Evolutionary conservation across 2,329 filamentous ascomycete genomes (phyloP), one percentile per base, ranked within the genome.

Genomic region (Fusarium incarnatum): DNA sequence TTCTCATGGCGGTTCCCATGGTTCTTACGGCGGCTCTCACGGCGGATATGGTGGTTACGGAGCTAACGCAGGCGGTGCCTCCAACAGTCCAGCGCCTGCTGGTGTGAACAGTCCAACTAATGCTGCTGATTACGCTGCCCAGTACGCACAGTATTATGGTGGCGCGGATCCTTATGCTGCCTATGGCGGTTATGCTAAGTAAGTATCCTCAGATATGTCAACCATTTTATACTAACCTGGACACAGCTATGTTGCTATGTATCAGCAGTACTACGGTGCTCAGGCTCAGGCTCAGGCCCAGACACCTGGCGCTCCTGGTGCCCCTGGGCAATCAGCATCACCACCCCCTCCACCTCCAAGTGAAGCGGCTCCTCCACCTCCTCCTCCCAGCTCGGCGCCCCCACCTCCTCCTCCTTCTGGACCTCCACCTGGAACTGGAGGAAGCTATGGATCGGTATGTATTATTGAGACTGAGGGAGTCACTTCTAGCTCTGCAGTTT

Each of bases 111-210:
- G 71, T 48, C 63, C 78, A 12, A 74, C 70, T 37, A 75, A 72
- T 37, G 68, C 73, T 44, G 71, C 75, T 11, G 92, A 97, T 74
- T 96, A 96, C 78, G 89, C 89, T 55, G 89, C 91, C 20, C 92
- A 95, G 76, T 97, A 97, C 78, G 91, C 92, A 5, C 91, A 94
- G 78, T 96, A 97, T 79, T 95, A 94, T 67, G 86, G 85, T 68
- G 85, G 85, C 57, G 84, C 87, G 68, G 94, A 98, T 76, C 95
- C 94, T 0, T 98, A 98, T 79, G 94, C 94, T 44, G 90, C 92
- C 11, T 98, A 96, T 74, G 95, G 95, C 67, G 95, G 95, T 57
- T 98, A 96, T 80, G 88, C 91, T 73, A 92, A 91, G 82, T 93
- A 86, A 77, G 84, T 73, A 32, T 23, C 22, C 23, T 22, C 40